Conservation (phyloP, 1,284 basidiomycete genomes). For the Coniferiporia sulphurascens region DNA sequence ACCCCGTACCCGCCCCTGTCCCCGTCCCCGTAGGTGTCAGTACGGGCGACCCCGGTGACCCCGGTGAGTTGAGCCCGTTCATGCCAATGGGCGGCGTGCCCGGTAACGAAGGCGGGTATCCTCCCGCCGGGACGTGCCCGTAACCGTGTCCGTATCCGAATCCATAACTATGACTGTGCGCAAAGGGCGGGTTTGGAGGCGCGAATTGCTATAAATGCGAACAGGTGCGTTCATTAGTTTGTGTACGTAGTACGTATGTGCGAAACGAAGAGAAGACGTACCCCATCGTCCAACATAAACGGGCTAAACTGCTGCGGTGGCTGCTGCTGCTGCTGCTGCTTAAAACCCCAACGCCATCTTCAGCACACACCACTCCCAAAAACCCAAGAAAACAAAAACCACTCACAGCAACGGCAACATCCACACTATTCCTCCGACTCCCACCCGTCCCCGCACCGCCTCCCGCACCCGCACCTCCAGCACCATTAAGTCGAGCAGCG, state of each 20-base stretch:
- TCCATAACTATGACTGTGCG: neutral
- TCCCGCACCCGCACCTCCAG: neutral
- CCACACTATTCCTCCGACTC: neutral
- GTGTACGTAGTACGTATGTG: neutral
- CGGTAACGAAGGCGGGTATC: too few relatives aligned
- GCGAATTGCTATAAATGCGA: neutral
- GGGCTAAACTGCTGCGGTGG: neutral
- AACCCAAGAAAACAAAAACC: neutral
- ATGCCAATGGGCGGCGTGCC: too few relatives aligned
- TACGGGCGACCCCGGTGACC: neutral
- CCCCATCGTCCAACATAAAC: neutral
- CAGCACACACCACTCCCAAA: neutral
- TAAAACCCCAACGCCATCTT: neutral
- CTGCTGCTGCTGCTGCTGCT: neutral
- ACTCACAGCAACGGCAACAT: constrained; percentile 3
- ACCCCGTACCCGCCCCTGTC: too few relatives aligned
- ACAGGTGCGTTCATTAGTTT: neutral
- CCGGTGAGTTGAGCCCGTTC: too few relatives aligned
- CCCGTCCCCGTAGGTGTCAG: constrained; percentile 11
- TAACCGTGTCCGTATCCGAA: neutral
- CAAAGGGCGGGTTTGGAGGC: constrained; percentile 13
- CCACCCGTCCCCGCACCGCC: neutral
- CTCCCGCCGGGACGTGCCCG: neutral
- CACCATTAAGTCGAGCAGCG: constrained; percentile 9
- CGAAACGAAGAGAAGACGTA: neutral